These are phyloP conservation scores for Pyrus hybrid DNA, from an alignment of 331 rosid genomes.

Conservation along the genomic window DNA sequence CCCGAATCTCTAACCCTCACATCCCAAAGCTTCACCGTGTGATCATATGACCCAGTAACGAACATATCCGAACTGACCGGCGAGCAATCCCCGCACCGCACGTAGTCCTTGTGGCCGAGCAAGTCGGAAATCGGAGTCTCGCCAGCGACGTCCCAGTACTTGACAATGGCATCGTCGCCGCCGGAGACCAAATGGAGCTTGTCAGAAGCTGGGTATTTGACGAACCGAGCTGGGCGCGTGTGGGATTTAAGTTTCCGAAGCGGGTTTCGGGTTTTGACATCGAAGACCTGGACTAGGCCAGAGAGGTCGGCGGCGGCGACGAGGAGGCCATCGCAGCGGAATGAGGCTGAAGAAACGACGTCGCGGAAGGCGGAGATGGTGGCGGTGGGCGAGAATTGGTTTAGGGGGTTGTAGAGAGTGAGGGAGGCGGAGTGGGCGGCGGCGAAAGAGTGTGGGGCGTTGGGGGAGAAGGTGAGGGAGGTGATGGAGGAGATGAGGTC, in stretches of 20 bases:
- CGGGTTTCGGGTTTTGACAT: conserved; percentile 45
- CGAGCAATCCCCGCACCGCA: conserved; percentile 81
- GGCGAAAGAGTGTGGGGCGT: conserved; percentile 44
- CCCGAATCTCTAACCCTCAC: conserved; percentile 48
- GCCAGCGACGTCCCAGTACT: conserved; percentile 76
- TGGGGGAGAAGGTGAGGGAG: conserved; percentile 60
- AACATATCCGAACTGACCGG: conserved; percentile 55
- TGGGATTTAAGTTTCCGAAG: conserved; percentile 71
- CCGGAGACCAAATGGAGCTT: conserved; percentile 78
- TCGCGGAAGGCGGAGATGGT: conserved; percentile 53
- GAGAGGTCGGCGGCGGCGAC: conserved; percentile 78
- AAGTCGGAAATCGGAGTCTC: conserved; percentile 31
- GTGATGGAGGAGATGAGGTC: conserved; percentile 49
- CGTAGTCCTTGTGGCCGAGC: conserved; percentile 74
- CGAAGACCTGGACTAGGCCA: conserved; percentile 68
- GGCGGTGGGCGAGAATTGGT: conserved; percentile 38
- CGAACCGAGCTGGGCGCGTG: conserved; percentile 65
- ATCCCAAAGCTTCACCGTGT: conserved; percentile 81
- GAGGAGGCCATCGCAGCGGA: conserved; percentile 71
- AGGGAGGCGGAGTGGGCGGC: conserved; percentile 64
- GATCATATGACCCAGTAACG: conserved; percentile 82
- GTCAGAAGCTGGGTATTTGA: conserved; percentile 52
- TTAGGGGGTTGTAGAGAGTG: conserved; percentile 41
- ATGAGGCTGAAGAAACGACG: conserved; percentile 59
- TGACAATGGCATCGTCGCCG: conserved; percentile 76